Evolutionary conservation across 176 grass and related monocot species (phyloP).

Genomic region (Bromus sterilis): DNA sequence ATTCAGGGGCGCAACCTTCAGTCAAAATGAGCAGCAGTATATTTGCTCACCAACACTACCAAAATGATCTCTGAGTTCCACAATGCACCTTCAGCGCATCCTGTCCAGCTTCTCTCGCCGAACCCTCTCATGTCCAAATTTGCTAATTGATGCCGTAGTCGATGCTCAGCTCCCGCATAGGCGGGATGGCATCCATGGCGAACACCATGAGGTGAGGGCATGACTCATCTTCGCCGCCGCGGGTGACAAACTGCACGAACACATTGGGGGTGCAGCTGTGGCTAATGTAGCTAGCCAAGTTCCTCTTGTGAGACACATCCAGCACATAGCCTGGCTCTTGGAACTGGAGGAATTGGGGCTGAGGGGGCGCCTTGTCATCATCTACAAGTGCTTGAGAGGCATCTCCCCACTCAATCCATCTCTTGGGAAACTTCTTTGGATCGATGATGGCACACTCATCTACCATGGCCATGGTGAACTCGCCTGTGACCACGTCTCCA

Average conservation of each 20-base stretch:
- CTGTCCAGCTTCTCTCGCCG: not conserved
- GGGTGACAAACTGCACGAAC: constrained; percentile 57
- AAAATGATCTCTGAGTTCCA: not conserved
- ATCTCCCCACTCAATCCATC: constrained; percentile 88
- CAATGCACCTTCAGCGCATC: not conserved
- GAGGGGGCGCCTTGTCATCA: not conserved
- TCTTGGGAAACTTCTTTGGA: constrained; percentile 50
- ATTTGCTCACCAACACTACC: not conserved
- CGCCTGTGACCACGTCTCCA: constrained; percentile 33
- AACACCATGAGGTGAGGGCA: constrained; percentile 82
- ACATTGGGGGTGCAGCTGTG: constrained; percentile 64
- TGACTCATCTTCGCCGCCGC: constrained; percentile 41
- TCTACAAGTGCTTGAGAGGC: constrained; percentile 30
- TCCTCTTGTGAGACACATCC: constrained; percentile 64
- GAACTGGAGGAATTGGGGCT: not conserved
- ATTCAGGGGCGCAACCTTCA: not conserved
- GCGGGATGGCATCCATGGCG: constrained; percentile 87
- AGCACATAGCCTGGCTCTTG: constrained; percentile 32
- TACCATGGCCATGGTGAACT: not conserved
- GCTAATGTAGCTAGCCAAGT: constrained; percentile 72
- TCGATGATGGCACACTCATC: constrained; percentile 2
- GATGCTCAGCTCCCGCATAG: constrained; percentile 75
- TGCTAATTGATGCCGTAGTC: constrained; percentile 61
- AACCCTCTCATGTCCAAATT: not conserved
- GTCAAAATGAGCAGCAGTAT: constrained; percentile 13